phyloP scores from a whole-genome alignment of 192 early-diverging fungal genomes.

The Coemansia sp. region DNA sequence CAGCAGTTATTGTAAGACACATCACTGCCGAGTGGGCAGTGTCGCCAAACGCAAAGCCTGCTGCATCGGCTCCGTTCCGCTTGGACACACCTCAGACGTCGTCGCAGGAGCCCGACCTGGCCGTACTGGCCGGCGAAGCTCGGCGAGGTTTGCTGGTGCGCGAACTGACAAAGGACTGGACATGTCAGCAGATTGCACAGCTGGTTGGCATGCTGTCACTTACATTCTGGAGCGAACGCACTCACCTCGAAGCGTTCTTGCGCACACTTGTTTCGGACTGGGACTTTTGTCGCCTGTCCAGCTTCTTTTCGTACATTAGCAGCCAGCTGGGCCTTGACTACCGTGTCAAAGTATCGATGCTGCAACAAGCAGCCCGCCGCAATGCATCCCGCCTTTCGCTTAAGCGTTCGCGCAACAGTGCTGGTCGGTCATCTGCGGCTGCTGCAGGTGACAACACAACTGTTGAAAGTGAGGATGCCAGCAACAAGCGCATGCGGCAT shows the following conservation, averaged over 20 bases:
- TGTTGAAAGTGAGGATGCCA: conserved; percentile 18
- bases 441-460: not conserved
- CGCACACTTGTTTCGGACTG: conserved; percentile 60
- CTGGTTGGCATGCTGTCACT: conserved; percentile 46
- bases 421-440: conserved; percentile 9
- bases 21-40: conserved; percentile 68
- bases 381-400: conserved; percentile 48
- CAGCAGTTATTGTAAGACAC: conserved; percentile 65
- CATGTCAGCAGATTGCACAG: conserved; percentile 55
- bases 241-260: conserved; percentile 54
- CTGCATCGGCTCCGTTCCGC: conserved; percentile 23
- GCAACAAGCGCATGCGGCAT: conserved; percentile 41
- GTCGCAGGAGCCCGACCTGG: conserved; percentile 28
- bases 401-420: conserved; percentile 41
- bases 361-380: conserved; percentile 54
- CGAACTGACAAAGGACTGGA: conserved; percentile 57
- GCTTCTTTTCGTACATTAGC: conserved; percentile 65
- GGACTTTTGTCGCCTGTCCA: conserved; percentile 64
- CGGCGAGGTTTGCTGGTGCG: conserved; percentile 54
- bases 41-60: conserved; percentile 46
- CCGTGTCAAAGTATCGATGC: conserved; percentile 50
- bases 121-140: conserved; percentile 41
- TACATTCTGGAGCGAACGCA: conserved; percentile 44
- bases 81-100: conserved; percentile 26
- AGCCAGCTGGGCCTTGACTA: conserved; percentile 51